Evolutionary conservation across 441 rosid genomes (phyloP).

Genomic region (Capsella rubella): DNA sequence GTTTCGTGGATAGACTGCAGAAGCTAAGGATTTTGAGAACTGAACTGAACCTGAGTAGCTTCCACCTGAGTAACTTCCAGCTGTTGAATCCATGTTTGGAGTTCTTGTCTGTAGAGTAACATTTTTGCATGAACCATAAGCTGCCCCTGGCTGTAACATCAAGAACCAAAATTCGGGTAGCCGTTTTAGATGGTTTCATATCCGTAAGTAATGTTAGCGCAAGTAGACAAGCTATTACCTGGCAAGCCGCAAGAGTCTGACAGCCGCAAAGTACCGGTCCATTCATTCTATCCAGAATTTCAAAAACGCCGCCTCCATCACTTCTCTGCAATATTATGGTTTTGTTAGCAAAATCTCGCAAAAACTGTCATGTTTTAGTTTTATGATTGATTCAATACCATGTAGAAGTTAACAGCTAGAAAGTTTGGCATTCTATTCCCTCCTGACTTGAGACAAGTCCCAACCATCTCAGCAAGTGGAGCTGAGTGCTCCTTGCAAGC

Average conservation of each 20-base stretch:
- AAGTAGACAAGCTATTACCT: slow-evolving; percentile 56
- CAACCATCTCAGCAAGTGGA: slow-evolving; percentile 80
- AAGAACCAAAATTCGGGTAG: background rate
- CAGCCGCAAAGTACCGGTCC: slow-evolving; percentile 89
- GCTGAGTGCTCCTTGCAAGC: slow-evolving; percentile 95
- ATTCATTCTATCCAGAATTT: slow-evolving; percentile 79
- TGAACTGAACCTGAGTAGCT: slow-evolving; percentile 89
- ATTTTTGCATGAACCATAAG: slow-evolving; percentile 87
- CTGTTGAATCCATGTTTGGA: slow-evolving; percentile 51
- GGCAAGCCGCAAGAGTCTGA: slow-evolving; percentile 73
- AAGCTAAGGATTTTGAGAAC: slow-evolving; percentile 68
- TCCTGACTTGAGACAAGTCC: slow-evolving; percentile 81
- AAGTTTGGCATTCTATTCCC: slow-evolving; percentile 85
- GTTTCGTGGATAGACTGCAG: slow-evolving; percentile 45
- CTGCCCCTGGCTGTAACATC: slow-evolving; percentile 72
- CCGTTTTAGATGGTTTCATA: background rate
- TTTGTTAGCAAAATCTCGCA: slow-evolving; percentile 3
- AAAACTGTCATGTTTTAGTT: background rate
- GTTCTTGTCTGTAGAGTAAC: slow-evolving; percentile 54
- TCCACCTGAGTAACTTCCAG: slow-evolving; percentile 55
- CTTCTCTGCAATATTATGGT: slow-evolving; percentile 66
- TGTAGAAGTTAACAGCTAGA: slow-evolving; percentile 92
- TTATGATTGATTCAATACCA: slow-evolving; percentile 54
- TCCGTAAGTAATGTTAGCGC: background rate
- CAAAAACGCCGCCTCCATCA: slow-evolving; percentile 92